A percentile compares a stretch with the other conserved stretches of the same genome.
Evolutionary conservation across 805 yeast species (phyloP).

Genomic region (Saturnispora dispora): DNA sequence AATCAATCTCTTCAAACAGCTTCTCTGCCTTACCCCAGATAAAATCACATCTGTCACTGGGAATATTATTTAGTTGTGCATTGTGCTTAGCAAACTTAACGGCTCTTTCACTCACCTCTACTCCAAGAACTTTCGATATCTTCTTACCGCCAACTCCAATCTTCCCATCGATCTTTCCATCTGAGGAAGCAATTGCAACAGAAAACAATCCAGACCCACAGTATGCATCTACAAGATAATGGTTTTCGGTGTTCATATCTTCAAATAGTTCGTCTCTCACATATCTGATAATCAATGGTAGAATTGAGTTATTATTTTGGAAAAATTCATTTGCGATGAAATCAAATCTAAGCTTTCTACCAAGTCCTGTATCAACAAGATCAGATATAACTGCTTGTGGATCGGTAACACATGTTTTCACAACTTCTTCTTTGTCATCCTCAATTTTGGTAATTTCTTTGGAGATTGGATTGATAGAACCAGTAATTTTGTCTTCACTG

Average conservation of each 20-base stretch:
- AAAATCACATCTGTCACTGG: slow-evolving; percentile 58
- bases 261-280: slow-evolving; percentile 63
- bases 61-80: slow-evolving; percentile 63
- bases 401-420: slow-evolving; percentile 71
- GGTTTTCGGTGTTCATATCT: slow-evolving; percentile 23
- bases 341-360: slow-evolving; percentile 48
- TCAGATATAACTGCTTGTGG: slow-evolving; percentile 75
- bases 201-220: slow-evolving; percentile 95
- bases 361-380: slow-evolving; percentile 45
- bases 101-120: slow-evolving; percentile 86
- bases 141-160: slow-evolving; percentile 28
- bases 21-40: slow-evolving; percentile 89
- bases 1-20: slow-evolving; percentile 69
- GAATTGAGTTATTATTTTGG: slow-evolving; percentile 88
- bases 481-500: slow-evolving; percentile 28
- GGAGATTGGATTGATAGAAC: slow-evolving; percentile 20
- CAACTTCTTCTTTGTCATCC: slow-evolving; percentile 16
- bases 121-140: slow-evolving; percentile 84
- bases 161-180: slow-evolving; percentile 1
- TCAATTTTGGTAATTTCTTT: slow-evolving; percentile 8
- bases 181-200: slow-evolving; percentile 55
- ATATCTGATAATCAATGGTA: slow-evolving; percentile 74
- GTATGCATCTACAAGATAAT: slow-evolving; percentile 84
- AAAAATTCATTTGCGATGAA: slow-evolving; percentile 94
- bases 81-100: slow-evolving; percentile 80